phyloP scores from a whole-genome alignment of 2,329 filamentous ascomycete genomes.

The Ilyonectria robusta region DNA sequence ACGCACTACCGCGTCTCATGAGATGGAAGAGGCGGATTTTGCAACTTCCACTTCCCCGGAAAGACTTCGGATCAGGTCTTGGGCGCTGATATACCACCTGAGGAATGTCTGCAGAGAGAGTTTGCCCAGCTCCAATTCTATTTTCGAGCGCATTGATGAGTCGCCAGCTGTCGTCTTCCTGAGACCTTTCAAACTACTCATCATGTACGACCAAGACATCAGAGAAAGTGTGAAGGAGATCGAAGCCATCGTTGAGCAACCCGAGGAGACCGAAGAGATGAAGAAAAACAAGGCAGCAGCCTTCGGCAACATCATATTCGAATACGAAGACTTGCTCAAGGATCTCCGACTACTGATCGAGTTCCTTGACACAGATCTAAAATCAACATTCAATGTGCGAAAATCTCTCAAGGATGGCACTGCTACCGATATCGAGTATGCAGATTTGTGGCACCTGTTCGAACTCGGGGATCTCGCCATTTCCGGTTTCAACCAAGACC shows the following conservation, averaged over 20 bases:
- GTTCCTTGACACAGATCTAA: constrained; percentile 31
- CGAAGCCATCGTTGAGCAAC: not conserved
- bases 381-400: constrained; percentile 25
- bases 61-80: constrained; percentile 15
- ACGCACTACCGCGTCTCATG: not conserved
- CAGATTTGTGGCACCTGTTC: constrained; percentile 37
- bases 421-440: constrained; percentile 25
- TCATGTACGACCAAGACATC: constrained; percentile 21
- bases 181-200: constrained; percentile 25
- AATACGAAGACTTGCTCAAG: constrained; percentile 11
- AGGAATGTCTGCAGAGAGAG: not conserved
- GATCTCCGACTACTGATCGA: constrained; percentile 30
- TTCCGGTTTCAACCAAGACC: not conserved
- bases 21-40: not conserved
- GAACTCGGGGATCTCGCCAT: constrained; percentile 21
- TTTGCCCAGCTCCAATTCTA: not conserved
- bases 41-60: not conserved
- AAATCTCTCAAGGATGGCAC: constrained; percentile 21
- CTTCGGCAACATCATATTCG: not conserved
- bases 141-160: not conserved
- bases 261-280: not conserved
- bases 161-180: constrained; percentile 5
- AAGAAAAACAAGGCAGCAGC: not conserved
- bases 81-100: constrained; percentile 14
- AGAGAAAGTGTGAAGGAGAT: constrained; percentile 3